These are phyloP conservation scores for Cicer bijugum DNA, from an alignment of 306 rosid species.

Conservation along the genomic window DNA sequence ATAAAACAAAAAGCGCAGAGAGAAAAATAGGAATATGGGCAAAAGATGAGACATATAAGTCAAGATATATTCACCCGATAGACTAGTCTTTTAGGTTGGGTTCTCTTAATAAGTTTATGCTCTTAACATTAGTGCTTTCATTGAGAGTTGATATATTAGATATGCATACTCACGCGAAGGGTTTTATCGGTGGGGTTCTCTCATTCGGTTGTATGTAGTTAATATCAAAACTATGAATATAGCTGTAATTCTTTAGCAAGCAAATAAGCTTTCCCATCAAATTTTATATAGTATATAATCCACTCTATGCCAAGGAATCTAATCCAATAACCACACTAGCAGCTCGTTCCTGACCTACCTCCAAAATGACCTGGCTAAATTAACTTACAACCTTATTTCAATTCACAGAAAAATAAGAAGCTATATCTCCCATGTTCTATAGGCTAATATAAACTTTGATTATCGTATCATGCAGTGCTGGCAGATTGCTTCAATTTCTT, in stretches of 20 bases:
- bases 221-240: conserved; percentile 1
- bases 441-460: conserved; percentile 33
- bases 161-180: too few relatives aligned
- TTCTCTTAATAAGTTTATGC: too few relatives aligned
- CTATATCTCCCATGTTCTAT: conserved; percentile 13
- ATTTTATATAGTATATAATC: conserved; percentile 21
- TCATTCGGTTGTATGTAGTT: not conserved
- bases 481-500: conserved; percentile 78
- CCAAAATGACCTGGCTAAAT: conserved; percentile 32
- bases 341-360: conserved; percentile 41
- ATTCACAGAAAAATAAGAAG: conserved; percentile 41
- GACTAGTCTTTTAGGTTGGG: too few relatives aligned
- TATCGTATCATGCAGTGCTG: conserved; percentile 56
- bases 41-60: too few relatives aligned
- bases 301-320: conserved; percentile 32
- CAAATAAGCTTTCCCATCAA: conserved; percentile 34
- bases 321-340: conserved; percentile 32
- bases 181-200: too few relatives aligned
- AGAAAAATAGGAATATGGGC: too few relatives aligned
- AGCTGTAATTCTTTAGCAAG: conserved; percentile 1
- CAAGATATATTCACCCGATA: too few relatives aligned
- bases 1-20: too few relatives aligned
- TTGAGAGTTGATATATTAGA: too few relatives aligned
- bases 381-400: conserved; percentile 36
- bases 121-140: too few relatives aligned